Base-by-base conservation (phyloP, 352 stramenopile genomes). In the Peronosclerospora sorghi region DNA sequence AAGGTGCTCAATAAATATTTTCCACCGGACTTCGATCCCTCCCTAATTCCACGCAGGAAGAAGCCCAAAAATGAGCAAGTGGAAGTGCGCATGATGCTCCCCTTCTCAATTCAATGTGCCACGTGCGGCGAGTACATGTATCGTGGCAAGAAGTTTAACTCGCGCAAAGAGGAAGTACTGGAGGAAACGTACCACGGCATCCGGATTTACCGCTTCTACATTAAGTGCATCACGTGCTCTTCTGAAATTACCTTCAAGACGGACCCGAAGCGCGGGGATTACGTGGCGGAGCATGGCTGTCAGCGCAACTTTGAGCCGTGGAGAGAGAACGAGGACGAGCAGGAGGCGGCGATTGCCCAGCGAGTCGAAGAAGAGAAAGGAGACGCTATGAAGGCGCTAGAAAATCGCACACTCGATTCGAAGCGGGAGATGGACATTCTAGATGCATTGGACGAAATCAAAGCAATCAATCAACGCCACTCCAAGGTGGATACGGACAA, bases 1-100 rank as follows among this genome's bases (percentile, higher is more conserved):
- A 99, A 99, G 74, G 95, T 99, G 39, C 70, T 99, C 19, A 98
- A 98, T 80, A 98, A 98, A 68, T 99, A 99, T 73, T 98, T 98
- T 73, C 95, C 95, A 8, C 81, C 95, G 55, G 95, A 99, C 71
- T 99, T 99, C 62, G 96, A 99, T 78, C 94, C 95, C 41, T 86
- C 81, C 48, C 76, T 98, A 37, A 79, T 99, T 40, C 95, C 94
- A 6, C 72, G 85, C 8, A 75, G 82, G 20, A 98, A 97, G 64
- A 92, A 88, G 20, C 79, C 84, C 29, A 90, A 95, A 64, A 97
- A 97, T 58, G 91, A 97, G 75, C 90, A 96, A 55, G 83, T 97
- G 9, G 82, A 95, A 49, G 90, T 99, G 34, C 94, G 96, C 28
- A 98, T 99, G 95, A 99, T 99, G 96, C 72, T 99, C 35, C 96